Evolutionary conservation across 768 basidiomycete species (phyloP), one percentile per base, ranked within the genome.

Genomic region (Serendipita indica): DNA sequence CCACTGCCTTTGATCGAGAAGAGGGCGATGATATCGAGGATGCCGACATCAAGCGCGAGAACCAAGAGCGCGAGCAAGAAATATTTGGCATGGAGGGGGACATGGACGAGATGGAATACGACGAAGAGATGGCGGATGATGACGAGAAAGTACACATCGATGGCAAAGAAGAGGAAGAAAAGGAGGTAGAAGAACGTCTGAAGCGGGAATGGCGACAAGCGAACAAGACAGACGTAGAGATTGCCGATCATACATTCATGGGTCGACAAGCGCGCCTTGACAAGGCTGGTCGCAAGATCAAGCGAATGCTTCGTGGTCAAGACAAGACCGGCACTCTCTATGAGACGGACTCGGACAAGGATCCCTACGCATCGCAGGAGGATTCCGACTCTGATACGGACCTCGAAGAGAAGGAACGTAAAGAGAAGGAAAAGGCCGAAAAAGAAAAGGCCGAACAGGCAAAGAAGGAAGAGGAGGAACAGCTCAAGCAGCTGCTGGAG

Each of bases 141-240:
- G 30, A 62, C 64, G 57, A 39, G 64, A 39, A 62, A 58, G 12
- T 33, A 45, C 39, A 37, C 12, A 12, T 34, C 46, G 41, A 61
- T 57, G 34, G 46, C 43, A 3, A 57, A 13, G 22, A 62, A 62
- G 59, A 60, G 66, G 58, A 43, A 52, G 34, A 65, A 28, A 39
- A 57, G 22, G 57, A 57, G 13, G 14, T 35, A 7, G 32, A 90
- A 88, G 87, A 89, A 69, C 84, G 88, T 32, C 69, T 90, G 37
- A 89, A 90, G 71, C 80, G 82, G 57, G 87, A 89, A 67, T 88
- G 89, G 64, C 81, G 81, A 66, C 70, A 72, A 25, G 88, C 88
- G 18, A 89, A 89, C 68, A 85, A 86, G 69, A 76, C 73, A 18
- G 25, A 54, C 10, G 49, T 27, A 22, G 49, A 54, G 25, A 28